These are phyloP conservation scores for Leishmania major DNA, from an alignment of 208 protist genomes.

Conservation along the genomic window DNA sequence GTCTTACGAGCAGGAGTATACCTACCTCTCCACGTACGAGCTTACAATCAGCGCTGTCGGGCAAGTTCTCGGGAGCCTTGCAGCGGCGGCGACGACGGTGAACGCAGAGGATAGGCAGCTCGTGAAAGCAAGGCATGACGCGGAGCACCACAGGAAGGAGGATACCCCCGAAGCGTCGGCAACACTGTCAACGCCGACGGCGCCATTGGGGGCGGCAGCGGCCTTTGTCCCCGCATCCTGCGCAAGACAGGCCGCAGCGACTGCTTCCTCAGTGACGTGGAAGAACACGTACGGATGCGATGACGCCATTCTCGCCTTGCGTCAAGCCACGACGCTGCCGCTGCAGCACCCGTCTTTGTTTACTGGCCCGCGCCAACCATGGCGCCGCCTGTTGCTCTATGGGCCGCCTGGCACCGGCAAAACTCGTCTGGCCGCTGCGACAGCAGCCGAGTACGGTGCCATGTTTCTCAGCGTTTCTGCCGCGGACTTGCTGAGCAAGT, in stretches of 20 bases:
- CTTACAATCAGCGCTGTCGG: slow-evolving; percentile 9
- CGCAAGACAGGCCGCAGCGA: background rate
- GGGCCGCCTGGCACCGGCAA: slow-evolving; percentile 98
- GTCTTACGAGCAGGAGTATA: slow-evolving; percentile 30
- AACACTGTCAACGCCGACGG: background rate
- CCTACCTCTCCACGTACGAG: slow-evolving; percentile 15
- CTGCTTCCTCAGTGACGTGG: slow-evolving; percentile 11
- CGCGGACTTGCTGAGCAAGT: slow-evolving; percentile 96
- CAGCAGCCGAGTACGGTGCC: slow-evolving; percentile 95
- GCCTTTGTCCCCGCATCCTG: background rate
- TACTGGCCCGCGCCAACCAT: slow-evolving; percentile 90
- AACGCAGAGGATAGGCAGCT: background rate
- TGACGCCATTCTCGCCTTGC: slow-evolving; percentile 94
- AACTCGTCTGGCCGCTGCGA: slow-evolving; percentile 98
- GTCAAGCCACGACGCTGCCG: slow-evolving; percentile 98
- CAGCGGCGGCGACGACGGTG: background rate
- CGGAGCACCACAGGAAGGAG: background rate
- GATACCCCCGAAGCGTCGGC: background rate
- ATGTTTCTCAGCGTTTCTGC: slow-evolving; percentile 94
- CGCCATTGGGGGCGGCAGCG: background rate
- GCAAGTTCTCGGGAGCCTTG: slow-evolving; percentile 18
- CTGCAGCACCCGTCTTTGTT: slow-evolving; percentile 97
- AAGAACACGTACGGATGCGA: slow-evolving; percentile 93
- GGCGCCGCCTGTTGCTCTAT: slow-evolving; percentile 97
- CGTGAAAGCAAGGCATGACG: background rate